These are phyloP conservation scores for Lipomyces starkeyi DNA, from an alignment of 805 yeast genomes.

Conservation along the genomic window DNA sequence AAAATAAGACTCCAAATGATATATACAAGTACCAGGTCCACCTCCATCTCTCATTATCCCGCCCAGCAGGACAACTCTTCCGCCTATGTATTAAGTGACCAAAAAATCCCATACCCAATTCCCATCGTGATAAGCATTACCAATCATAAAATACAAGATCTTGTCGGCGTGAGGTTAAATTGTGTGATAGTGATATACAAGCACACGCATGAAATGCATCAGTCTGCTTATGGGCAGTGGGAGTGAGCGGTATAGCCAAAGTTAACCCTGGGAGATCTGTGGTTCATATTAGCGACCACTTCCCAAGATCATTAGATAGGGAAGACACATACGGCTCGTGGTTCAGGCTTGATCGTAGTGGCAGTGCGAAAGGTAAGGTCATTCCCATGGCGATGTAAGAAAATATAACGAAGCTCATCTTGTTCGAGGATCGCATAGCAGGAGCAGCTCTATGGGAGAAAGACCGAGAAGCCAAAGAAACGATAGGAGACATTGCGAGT, in stretches of 20 bases:
- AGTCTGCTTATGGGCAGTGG: slow-evolving; percentile 27
- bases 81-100: background rate
- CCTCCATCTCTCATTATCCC: background rate
- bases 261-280: slow-evolving; percentile 11
- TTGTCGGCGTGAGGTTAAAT: background rate
- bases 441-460: slow-evolving; percentile 33
- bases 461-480: slow-evolving; percentile 23
- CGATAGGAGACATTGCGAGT: slow-evolving; percentile 23
- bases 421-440: slow-evolving; percentile 10
- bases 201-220: background rate
- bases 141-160: background rate
- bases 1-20: background rate
- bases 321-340: slow-evolving; percentile 23
- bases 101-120: background rate
- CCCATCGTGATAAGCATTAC: background rate
- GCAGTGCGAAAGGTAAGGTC: slow-evolving; percentile 36
- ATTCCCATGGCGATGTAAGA: slow-evolving; percentile 35
- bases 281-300: background rate
- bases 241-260: slow-evolving; percentile 19
- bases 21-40: background rate
- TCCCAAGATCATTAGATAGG: background rate
- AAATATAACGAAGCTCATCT: slow-evolving; percentile 26
- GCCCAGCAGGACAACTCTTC: background rate
- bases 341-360: slow-evolving; percentile 24
- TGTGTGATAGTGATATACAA: background rate